Conservation (phyloP, 768 basidiomycete species). For the Trichaptum fuscoviolaceum region DNA sequence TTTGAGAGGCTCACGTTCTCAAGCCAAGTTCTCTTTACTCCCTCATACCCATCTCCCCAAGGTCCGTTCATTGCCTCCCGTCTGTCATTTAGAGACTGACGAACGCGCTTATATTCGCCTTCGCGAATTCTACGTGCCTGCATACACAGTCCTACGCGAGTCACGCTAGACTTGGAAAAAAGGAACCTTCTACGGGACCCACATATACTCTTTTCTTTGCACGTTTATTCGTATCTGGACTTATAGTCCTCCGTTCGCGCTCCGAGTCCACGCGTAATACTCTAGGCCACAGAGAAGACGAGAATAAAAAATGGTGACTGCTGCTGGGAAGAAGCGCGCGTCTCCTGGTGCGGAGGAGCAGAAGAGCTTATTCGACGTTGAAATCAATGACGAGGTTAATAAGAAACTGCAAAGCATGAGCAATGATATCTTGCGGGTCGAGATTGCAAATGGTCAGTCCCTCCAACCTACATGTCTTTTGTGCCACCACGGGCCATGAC, state of each 20-base stretch:
- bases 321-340: slow-evolving; percentile 51
- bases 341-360: slow-evolving; percentile 76
- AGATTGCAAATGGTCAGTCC: slow-evolving; percentile 65
- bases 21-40: background rate
- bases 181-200: no score
- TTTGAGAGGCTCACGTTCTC: background rate
- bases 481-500: background rate
- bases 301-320: background rate
- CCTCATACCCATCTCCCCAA: background rate
- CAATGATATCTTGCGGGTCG: slow-evolving; percentile 65
- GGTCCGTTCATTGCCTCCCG: background rate
- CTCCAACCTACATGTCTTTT: slow-evolving; percentile 3
- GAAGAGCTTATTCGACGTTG: slow-evolving; percentile 61
- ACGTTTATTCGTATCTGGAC: no score
- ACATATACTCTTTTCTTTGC: no score
- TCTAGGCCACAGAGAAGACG: background rate
- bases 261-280: background rate
- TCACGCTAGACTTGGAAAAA: no score
- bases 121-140: background rate
- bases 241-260: background rate
- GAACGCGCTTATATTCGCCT: no score
- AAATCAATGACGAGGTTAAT: slow-evolving; percentile 68
- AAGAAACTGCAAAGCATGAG: slow-evolving; percentile 59
- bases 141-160: no score
- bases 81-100: background rate